phyloP scores from a whole-genome alignment of 176 grass and related monocot genomes.

The Oryza brachyantha region DNA sequence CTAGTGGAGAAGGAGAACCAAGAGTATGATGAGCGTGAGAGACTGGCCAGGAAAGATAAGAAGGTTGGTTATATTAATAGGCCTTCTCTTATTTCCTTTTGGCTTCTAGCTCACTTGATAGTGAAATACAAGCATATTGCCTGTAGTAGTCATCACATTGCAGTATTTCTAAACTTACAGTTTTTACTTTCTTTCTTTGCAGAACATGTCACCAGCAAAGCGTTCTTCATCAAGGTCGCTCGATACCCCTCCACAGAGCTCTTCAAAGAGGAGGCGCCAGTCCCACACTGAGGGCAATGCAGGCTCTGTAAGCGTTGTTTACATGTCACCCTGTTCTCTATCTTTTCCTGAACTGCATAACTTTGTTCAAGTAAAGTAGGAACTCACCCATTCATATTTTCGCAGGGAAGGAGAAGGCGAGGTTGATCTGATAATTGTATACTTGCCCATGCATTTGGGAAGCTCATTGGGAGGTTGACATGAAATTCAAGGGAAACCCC shows the following conservation, averaged over 20 bases:
- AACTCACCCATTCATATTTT: not conserved
- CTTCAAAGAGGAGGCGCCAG: slow-evolving; percentile 55
- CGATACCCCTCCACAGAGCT: slow-evolving; percentile 44
- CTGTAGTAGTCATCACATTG: not conserved
- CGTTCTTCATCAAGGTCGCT: slow-evolving; percentile 39
- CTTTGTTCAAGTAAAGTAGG: not conserved
- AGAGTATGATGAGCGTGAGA: slow-evolving; percentile 65
- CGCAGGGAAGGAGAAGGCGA: slow-evolving; percentile 32
- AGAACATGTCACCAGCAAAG: slow-evolving; percentile 66
- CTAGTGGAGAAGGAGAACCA: slow-evolving; percentile 85
- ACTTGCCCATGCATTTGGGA: not conserved
- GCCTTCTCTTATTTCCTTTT: not conserved
- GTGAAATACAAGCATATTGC: not conserved
- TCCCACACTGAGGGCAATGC: slow-evolving; percentile 48
- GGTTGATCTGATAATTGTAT: not conserved
- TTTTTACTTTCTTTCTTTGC: not conserved
- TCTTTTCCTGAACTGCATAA: not conserved
- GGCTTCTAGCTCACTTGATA: not conserved
- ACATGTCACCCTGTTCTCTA: not conserved
- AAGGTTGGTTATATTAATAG: slow-evolving; percentile 41
- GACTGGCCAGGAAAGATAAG: slow-evolving; percentile 69
- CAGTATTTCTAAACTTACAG: not conserved
- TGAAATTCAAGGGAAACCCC: not conserved
- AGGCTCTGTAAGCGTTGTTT: slow-evolving; percentile 35
- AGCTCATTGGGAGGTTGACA: not conserved